Evolutionary conservation across 1,284 basidiomycete genomes (phyloP).

Genomic region (Coniferiporia sulphurascens): DNA sequence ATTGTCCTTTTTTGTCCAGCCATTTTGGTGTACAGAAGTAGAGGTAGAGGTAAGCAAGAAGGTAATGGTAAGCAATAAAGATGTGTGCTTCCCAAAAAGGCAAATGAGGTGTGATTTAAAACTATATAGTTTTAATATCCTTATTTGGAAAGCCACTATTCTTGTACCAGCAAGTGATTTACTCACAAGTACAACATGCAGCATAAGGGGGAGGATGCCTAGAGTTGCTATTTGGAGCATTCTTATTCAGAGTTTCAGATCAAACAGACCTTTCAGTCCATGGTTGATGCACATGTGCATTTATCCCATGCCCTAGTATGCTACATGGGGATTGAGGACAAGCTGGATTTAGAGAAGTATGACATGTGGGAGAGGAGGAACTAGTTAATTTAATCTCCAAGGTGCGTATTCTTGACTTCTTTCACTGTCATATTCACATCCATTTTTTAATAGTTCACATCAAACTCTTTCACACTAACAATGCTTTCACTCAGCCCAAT

Average conservation of each 20-base stretch:
- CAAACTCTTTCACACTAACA: constrained; percentile 86
- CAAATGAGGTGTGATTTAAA: no score
- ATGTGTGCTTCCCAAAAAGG: no score
- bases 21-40: no score
- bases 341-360: constrained; percentile 51
- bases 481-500: constrained; percentile 71
- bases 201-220: no score
- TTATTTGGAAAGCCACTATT: no score
- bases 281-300: constrained; percentile 55
- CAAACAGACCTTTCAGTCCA: constrained; percentile 42
- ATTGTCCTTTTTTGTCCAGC: no score
- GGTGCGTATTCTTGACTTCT: constrained; percentile 38
- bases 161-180: no score
- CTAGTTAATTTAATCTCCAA: constrained; percentile 69
- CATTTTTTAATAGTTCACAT: constrained; percentile 56
- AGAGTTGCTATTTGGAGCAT: neutral
- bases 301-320: constrained; percentile 67
- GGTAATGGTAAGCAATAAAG: no score
- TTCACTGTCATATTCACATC: neutral
- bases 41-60: no score
- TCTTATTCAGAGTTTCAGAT: constrained; percentile 34
- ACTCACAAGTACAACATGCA: no score
- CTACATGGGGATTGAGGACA: constrained; percentile 55
- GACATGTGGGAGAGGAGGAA: constrained; percentile 55
- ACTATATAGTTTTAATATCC: no score